Evolutionary conservation across 352 stramenopile genomes (phyloP), one percentile per base, ranked within the genome.

Genomic region (Pythium biforme): DNA sequence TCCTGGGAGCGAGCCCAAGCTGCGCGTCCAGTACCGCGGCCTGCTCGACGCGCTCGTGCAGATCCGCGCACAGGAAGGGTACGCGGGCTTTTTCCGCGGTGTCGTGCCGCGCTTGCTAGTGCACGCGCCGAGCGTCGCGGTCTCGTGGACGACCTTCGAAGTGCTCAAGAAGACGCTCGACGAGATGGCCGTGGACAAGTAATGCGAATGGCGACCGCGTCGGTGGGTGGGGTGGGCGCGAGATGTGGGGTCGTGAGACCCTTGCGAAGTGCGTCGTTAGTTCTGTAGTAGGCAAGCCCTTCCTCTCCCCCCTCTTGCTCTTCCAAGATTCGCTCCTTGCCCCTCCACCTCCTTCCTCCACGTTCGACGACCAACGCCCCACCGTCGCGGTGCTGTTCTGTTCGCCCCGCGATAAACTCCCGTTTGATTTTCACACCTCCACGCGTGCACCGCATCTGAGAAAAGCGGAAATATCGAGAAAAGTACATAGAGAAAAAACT

Each of bases 101-200:
- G 79, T 98, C 22, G 80, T 91, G 27, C 95, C 97, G 19, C 85
- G 97, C 31, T 66, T 99, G 57, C 77, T 99, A 59, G 91, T 98
- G 20, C 95, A 99, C 61, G 95, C 97, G 33, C 97, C 97, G 23
- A 97, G 93, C 31, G 97, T 99, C 41, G 98, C 97, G 8, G 98
- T 99, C 60, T 98, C 92, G 40, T 99, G 98, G 97, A 99, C 97
- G 49, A 98, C 96, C 33, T 99, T 99, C 82, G 97, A 99, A 92
- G 85, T 94, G 77, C 87, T 94, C 75, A 94, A 94, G 74, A 94
- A 94, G 72, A 88, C 81, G 25, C 70, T 94, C 31, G 81, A 90
- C 52, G 62, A 70, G 41, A 76, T 83, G 73, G 58, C 71, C 19
- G 58, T 57, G 33, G 58, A 71, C 22, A 59, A 66, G 40, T 54